Base-by-base conservation (phyloP, 768 basidiomycete genomes). In the Serendipita sp. region DNA sequence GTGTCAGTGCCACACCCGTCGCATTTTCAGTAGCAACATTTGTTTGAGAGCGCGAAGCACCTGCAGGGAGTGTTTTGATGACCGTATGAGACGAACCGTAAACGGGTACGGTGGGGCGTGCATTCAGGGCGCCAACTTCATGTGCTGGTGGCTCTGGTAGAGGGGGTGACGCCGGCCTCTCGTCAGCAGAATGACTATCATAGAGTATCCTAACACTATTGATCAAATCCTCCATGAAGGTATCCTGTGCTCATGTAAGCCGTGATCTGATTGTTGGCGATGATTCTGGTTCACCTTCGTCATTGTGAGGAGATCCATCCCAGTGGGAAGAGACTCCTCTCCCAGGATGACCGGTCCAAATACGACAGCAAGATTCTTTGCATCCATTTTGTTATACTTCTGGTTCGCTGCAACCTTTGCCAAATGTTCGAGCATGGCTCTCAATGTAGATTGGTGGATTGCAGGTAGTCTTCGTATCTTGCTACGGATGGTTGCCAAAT, bases 381-480 rank as follows among this genome's bases (percentile, higher is more conserved):
- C 77, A 68, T 92, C 93, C 93, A 96, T 96, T 73, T 94, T 95
- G 70, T 94, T 96, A 70, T 80, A 83, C 28, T 85, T 82, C 22
- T 78, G 77, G 38, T 77, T 76, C 3, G 82, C 74, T 2, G 82
- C 80, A 14, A 96, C 83, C 14, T 85, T 79, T 2, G 84, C 76
- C 17, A 96, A 80, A 71, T 95, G 93, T 66, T 94, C 92, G 20
- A 94, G 72, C 28, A 94, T 70, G 7, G 84, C 81, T 66, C 82
- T 87, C 64, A 95, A 78, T 0, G 90, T 90, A 3, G 86, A 85
- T 67, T 91, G 88, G 68, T 95, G 93, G 42, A 95, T 82, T 2
- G 81, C 72, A 0, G 91, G 90, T 43, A 96, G 72, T 60, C 92
- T 77, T 51, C 90, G 82, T 66, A 95, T 86, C 74, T 91, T 91